These are phyloP conservation scores for Blastocystis sp. DNA, from an alignment of 352 stramenopile species.

Conservation along the genomic window DNA sequence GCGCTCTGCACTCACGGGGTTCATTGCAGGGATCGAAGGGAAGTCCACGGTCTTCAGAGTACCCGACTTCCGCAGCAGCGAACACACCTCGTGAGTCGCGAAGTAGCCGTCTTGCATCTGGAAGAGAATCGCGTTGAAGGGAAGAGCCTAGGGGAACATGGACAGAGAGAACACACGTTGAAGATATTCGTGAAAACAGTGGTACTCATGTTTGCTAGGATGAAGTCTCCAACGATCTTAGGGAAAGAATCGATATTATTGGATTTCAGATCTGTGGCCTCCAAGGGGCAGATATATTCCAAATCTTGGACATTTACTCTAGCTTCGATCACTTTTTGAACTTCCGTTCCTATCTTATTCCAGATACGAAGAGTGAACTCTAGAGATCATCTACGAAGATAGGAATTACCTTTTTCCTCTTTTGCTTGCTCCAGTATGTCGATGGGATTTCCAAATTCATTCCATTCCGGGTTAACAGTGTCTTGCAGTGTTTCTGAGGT, in stretches of 20 bases:
- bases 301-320: slow-evolving; percentile 9
- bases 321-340: background rate
- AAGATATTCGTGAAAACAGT: background rate
- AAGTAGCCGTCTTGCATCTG: slow-evolving; percentile 45
- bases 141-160: background rate
- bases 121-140: slow-evolving; percentile 47
- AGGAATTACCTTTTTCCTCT: background rate
- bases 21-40: background rate
- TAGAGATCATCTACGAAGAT: background rate
- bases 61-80: background rate
- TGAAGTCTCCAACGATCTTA: background rate
- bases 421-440: background rate
- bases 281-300: slow-evolving; percentile 23
- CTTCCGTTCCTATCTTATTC: background rate
- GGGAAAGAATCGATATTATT: background rate
- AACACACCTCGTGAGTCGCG: background rate
- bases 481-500: background rate
- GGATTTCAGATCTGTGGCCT: background rate
- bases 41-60: background rate
- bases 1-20: background rate
- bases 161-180: background rate
- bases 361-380: slow-evolving; percentile 54
- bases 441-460: slow-evolving; percentile 38
- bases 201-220: background rate
- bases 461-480: slow-evolving; percentile 55